phyloP scores from a whole-genome alignment of 2,329 filamentous ascomycete genomes.

The Oidium heveae region DNA sequence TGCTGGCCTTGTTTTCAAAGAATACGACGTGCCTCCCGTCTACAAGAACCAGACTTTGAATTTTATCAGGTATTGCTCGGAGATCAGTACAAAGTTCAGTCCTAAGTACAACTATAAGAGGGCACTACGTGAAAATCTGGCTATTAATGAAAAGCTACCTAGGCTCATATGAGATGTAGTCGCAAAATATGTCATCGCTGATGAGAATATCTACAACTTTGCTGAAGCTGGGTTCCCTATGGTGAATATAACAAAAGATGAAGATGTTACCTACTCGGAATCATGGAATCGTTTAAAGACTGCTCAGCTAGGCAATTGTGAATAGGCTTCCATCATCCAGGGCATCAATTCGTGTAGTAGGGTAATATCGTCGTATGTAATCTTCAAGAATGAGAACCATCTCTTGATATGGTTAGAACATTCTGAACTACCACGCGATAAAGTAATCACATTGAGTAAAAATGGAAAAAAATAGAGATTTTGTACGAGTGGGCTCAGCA shows the following conservation, averaged over 20 bases:
- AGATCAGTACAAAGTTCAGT: no score
- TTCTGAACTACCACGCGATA: background rate
- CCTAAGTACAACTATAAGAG: background rate
- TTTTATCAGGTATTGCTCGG: no score
- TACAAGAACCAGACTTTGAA: no score
- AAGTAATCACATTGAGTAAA: background rate
- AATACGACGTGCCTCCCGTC: no score
- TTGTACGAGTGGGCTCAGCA: background rate
- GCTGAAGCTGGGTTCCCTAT: constrained; percentile 4
- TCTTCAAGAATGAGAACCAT: constrained; percentile 1
- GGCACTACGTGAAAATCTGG: background rate
- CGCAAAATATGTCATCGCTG: constrained; percentile 5
- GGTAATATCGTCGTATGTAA: constrained; percentile 3
- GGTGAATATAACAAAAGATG: constrained; percentile 5
- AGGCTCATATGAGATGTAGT: no score
- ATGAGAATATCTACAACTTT: constrained; percentile 3
- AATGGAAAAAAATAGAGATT: background rate
- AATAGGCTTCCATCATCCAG: constrained; percentile 11
- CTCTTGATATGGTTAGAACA: background rate
- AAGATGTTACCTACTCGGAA: constrained; percentile 6
- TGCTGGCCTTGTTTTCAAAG: no score
- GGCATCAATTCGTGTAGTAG: constrained; percentile 8
- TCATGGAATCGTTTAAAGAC: constrained; percentile 3
- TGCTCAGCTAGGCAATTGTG: constrained; percentile 8
- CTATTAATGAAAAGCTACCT: constrained; percentile 1